These are phyloP conservation scores for Fraxinus velutina DNA, from an alignment of 305 asterid species.

Conservation along the genomic window DNA sequence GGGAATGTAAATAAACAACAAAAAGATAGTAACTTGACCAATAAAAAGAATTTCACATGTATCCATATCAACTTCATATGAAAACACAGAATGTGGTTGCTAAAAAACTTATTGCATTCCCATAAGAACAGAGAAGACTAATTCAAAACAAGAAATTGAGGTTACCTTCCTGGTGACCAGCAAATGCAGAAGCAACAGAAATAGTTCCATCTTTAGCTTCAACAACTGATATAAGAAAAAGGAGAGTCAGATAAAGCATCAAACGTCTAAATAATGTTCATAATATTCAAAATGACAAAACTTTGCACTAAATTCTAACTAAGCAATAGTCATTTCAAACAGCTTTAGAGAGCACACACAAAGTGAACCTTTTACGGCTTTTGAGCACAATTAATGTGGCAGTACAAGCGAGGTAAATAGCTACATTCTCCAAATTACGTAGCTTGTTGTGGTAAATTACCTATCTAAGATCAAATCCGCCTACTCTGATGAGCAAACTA, in stretches of 20 bases:
- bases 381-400: neutral
- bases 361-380: neutral
- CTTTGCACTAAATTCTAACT: neutral
- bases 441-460: neutral
- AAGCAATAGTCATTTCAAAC: neutral
- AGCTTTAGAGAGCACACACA: neutral
- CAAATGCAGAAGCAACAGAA: constrained; percentile 80
- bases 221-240: constrained; percentile 40
- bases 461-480: neutral
- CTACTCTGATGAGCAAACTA: neutral
- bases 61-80: neutral
- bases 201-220: constrained; percentile 76
- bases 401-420: neutral
- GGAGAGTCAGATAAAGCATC: constrained; percentile 17
- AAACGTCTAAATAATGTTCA: constrained; percentile 9
- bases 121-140: neutral
- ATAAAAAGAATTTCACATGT: neutral
- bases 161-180: constrained; percentile 79
- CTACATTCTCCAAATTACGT: neutral
- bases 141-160: neutral
- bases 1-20: constrained; percentile 6
- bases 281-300: constrained; percentile 16
- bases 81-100: constrained; percentile 6
- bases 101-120: constrained; percentile 7
- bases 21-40: constrained; percentile 8